phyloP scores from a whole-genome alignment of 345 rosid genomes.

The Populus simonii region DNA sequence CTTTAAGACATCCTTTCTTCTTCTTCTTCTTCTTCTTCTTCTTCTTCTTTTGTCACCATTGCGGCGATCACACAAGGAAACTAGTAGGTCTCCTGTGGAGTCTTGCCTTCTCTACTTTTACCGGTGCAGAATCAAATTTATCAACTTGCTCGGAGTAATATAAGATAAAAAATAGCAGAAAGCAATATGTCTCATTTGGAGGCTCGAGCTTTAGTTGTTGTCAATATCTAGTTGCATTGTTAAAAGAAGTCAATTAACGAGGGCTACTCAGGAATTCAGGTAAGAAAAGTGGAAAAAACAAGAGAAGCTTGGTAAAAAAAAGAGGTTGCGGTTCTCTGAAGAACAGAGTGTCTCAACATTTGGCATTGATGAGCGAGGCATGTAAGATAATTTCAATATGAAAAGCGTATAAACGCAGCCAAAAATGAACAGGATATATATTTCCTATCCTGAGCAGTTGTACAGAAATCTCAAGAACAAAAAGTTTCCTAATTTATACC shows the following conservation, averaged over 20 bases:
- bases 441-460: too few species aligned
- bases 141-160: background rate
- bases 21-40: background rate
- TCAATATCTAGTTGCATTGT: background rate
- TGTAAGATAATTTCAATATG: too few species aligned
- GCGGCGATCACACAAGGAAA: background rate
- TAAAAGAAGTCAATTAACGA: background rate
- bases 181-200: background rate
- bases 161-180: background rate
- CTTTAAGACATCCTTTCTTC: conserved; percentile 4
- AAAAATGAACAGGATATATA: too few species aligned
- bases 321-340: conserved; percentile 21
- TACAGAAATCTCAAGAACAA: too few species aligned
- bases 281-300: background rate
- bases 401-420: too few species aligned
- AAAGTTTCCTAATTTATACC: too few species aligned
- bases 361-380: background rate
- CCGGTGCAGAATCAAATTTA: background rate
- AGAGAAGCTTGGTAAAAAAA: background rate
- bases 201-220: background rate
- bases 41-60: conserved; percentile 3
- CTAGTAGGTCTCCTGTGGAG: background rate
- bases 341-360: conserved; percentile 21
- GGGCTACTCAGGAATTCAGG: background rate
- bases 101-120: background rate